A percentile compares a stretch with the other conserved stretches of the same genome.
Conservation (phyloP, 164 flowering plant genomes). For the Magnolia changhungtana region DNA sequence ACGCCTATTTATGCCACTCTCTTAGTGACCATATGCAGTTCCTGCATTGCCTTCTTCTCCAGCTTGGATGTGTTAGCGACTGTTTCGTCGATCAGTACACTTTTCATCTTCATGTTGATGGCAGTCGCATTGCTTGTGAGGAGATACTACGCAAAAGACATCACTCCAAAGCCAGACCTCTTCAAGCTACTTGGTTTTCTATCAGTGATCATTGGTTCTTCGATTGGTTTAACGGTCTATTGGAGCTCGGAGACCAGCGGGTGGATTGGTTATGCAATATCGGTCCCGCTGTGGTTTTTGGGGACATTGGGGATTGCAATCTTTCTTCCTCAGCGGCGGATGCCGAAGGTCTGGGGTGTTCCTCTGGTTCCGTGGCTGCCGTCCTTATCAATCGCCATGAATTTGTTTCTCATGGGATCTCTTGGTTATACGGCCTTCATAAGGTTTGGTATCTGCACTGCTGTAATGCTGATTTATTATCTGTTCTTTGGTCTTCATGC, state of each 20-base stretch:
- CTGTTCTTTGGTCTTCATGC: conserved; percentile 74
- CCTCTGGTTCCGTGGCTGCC: conserved; percentile 89
- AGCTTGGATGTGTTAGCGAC: conserved; percentile 73
- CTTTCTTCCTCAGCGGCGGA: conserved; percentile 40
- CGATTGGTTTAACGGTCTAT: conserved; percentile 39
- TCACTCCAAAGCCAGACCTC: conserved; percentile 32
- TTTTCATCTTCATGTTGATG: conserved; percentile 77
- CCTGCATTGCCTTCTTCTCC: conserved; percentile 53
- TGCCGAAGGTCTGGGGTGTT: conserved; percentile 73
- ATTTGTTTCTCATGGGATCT: conserved; percentile 82
- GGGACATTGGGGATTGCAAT: conserved; percentile 51
- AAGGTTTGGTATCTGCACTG: conserved; percentile 69
- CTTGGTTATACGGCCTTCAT: conserved; percentile 50
- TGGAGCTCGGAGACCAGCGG: conserved; percentile 36
- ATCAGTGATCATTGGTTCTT: conserved; percentile 41
- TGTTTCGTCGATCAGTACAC: conserved; percentile 65
- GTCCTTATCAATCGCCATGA: conserved; percentile 66
- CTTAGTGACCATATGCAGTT: conserved; percentile 37
- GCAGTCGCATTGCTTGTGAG: conserved; percentile 74
- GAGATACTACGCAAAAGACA: conserved; percentile 55
- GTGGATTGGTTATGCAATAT: conserved; percentile 57
- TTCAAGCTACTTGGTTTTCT: conserved; percentile 38
- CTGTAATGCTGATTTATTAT: conserved; percentile 67
- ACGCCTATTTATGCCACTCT: conserved; percentile 76
- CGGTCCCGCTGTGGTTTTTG: conserved; percentile 46